Base-by-base conservation (phyloP, 345 rosid genomes). In the Citrus hindsii region DNA sequence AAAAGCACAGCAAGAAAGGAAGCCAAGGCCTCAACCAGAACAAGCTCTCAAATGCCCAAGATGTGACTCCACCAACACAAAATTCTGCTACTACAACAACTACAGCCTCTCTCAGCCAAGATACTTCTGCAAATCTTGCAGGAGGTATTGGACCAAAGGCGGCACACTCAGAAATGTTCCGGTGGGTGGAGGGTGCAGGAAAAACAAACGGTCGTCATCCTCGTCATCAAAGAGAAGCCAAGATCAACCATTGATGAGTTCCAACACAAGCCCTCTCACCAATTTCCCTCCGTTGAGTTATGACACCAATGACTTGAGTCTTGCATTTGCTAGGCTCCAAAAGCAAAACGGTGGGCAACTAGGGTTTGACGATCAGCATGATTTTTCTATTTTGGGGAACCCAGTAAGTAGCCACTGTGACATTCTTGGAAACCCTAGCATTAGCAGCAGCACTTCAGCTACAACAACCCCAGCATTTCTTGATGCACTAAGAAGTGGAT, bases 11-110 rank as follows among this genome's bases (percentile, higher is more conserved):
- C 87, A 88, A 67, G 86, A 90, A 70, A 93, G 88, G 83, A 92
- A 90, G 76, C 82, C 91, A 64, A 87, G 83, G 75, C 90, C 89
- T 24, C 87, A 76, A 81, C 90, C 89, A n/a, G 95, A 89, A 74
- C 92, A 89, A 81, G 89, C 90, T 12, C 90, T 85, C 13, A 87
- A 86, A 18, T 92, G 97, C 60, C 97, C 97, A 24, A 85, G 97
- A 76, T 92, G 97, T 74, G 93, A 90, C 64, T 92, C 97, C 81
- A 82, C 88, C 62, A 92, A 92, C 90, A 92, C 97, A 82, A 92
- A 92, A 81, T 92, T 92, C 82, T 92, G 97, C 85, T 92, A 92
- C 86, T 92, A 92, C 93, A 92, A 92, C 88, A 92, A 92, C 89
- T 92, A 92, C 86, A 92, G 94, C 79, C 92, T 90, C 71, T 77